Evolutionary conservation across 2,329 filamentous ascomycete genomes (phyloP), one percentile per base, ranked within the genome.

Genomic region (Apiospora koreana): DNA sequence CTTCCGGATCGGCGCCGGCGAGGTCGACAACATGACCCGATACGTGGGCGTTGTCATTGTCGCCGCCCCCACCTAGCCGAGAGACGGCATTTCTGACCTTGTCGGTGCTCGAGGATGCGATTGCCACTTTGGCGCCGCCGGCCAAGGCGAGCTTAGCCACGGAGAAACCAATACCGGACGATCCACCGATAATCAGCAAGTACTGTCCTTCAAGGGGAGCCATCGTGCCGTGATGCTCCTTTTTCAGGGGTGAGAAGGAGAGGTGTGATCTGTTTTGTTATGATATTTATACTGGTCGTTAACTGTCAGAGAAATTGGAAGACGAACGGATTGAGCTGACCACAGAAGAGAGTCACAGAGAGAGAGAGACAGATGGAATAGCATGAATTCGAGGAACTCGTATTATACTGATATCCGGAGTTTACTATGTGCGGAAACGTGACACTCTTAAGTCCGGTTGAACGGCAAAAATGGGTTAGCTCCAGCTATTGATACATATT

Each of bases 181-280:
- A 87, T 50, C 89, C 91, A 62, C 91, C 91, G 65, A 92, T 83
- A 75, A 93, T 80, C 50, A 93, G 86, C 74, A 91, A 79, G 71
- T 43, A 71, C 5, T 75, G 73, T 35, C 67, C 69, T 9, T 62
- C 79, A 81, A 75, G 73, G 2, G 73, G 66, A 50, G 74, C 72
- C 73, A 75, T 75, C 28, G 2, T 50, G 23, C 4, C 1, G 46
- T 50, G 9, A 3, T 12, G 3, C 9, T n/a, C n/a, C n/a, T 25
- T 50, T 18, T 43, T 12, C 4, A 16, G 46, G n/a, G n/a, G n/a
- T 25, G 35, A 35, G 35, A 50, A 25, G n/a, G 9, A 25, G 6
- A 23, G 8, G 45, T 14, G 9, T 7, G n/a, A 14, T 48, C 9
- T 50, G 3, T 4, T 50, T 14, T 14, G n/a, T 4, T 50, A 9